Base-by-base conservation (phyloP, 2,329 filamentous ascomycete genomes). In the Neonectria neomacrospora region DNA sequence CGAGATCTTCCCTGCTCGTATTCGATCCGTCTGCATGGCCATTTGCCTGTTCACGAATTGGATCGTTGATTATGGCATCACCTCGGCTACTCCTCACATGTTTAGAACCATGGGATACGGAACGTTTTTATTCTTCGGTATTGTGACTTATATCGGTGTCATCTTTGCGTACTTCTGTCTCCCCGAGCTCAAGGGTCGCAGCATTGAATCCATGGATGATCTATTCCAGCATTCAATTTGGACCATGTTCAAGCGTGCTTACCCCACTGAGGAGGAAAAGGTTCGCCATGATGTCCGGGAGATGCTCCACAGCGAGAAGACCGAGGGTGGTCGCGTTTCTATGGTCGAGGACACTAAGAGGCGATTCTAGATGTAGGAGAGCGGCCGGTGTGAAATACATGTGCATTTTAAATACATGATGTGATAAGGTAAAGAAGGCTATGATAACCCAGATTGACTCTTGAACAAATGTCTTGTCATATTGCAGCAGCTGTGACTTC, bases 1-100 rank as follows among this genome's bases (percentile, higher is more conserved):
- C 3, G 69, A 71, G 58, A 64, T 71, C n/a, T 71, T 71, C 53
- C 69, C 69, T 16, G 41, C 66, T 2, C 63, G 67, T n/a, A 66
- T 71, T 20, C 65, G 69, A 58, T 67, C 69, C 28, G 44, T 70
- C 16, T 68, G 67, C 51, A 66, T 65, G 10, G 67, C 67, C 5
- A 55, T 56, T 44, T 65, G 66, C 58, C 54, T 69, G 54, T 58
- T 57, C 39, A 60, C 60, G n/a, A 67, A 71, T 48, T 71, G 67
- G 56, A 60, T 69, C 28, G 56, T 61, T 55, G 58, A 71, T 53
- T 71, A 68, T 34, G 67, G 58, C 28, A 64, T 63, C 57, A 64
- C 61, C 20, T 52, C 60, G 3, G 66, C 65, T 6, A 60, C 66
- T 1, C 69, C 69, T 3, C 61, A 68, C 62, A 71, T 71, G 69